Conservation (phyloP, 2,329 filamentous ascomycete genomes). For the Bipolaris victoriae region DNA sequence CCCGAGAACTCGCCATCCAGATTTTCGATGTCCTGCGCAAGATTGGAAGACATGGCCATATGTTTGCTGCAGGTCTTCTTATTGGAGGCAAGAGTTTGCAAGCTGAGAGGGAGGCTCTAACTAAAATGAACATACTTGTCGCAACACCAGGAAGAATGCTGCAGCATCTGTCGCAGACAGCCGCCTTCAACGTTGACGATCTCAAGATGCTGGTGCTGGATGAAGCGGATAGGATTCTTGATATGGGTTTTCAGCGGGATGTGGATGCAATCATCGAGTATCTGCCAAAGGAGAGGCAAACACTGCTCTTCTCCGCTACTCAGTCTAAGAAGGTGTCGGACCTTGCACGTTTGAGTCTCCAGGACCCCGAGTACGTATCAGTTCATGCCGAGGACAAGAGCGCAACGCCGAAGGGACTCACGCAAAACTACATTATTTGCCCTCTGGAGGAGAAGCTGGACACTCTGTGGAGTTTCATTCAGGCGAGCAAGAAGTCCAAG, state of each 20-base stretch:
- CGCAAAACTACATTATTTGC: conserved; percentile 90
- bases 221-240: conserved; percentile 94
- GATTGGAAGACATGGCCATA: conserved; percentile 80
- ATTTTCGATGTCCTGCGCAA: conserved; percentile 95
- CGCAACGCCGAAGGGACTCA: conserved; percentile 81
- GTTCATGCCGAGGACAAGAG: conserved; percentile 82
- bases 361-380: conserved; percentile 92
- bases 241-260: conserved; percentile 92
- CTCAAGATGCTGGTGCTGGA: conserved; percentile 92
- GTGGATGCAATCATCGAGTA: conserved; percentile 95
- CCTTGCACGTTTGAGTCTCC: conserved; percentile 82
- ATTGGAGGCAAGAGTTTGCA: conserved; percentile 92
- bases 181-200: conserved; percentile 86
- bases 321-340: conserved; percentile 95
- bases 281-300: conserved; percentile 83
- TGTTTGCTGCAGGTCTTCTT: conserved; percentile 88
- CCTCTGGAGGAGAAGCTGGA: conserved; percentile 88
- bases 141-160: conserved; percentile 94
- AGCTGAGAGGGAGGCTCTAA: conserved; percentile 83
- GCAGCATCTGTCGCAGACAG: conserved; percentile 94
- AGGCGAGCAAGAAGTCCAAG: conserved; percentile 88
- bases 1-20: conserved; percentile 92
- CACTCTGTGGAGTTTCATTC: conserved; percentile 90
- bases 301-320: conserved; percentile 92
- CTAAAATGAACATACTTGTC: conserved; percentile 95